A percentile compares a stretch with the other conserved stretches of the same genome.
Conservation (phyloP, 2,329 filamentous ascomycete genomes). For the Ophiostoma piceae region DNA sequence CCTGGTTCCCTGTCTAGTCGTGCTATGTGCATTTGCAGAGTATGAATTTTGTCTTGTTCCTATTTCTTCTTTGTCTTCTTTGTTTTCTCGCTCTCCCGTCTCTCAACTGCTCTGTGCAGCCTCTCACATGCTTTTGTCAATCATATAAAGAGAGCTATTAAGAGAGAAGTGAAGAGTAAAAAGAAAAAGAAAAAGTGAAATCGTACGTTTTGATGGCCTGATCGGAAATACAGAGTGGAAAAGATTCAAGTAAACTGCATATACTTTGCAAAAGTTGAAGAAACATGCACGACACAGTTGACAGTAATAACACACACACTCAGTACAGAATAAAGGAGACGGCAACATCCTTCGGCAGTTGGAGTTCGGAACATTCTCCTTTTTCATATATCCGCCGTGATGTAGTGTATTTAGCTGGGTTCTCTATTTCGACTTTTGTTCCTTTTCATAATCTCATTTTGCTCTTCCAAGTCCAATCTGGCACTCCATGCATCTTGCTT, state of each 20-base stretch:
- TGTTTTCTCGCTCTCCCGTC: not conserved
- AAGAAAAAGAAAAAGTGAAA: not conserved
- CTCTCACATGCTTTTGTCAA: not conserved
- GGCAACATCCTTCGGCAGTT: not conserved
- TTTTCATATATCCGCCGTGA: constrained; percentile 9
- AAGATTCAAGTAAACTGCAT: not conserved
- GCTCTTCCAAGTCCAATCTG: not conserved
- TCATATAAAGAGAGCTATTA: not conserved
- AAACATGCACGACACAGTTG: not conserved
- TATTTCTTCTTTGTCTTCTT: not conserved
- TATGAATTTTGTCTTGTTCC: not conserved
- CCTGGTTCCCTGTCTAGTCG: not conserved
- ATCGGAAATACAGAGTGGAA: not conserved
- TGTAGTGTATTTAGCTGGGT: not conserved
- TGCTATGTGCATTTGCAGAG: not conserved
- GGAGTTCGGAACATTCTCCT: not conserved
- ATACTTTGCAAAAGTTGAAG: not conserved
- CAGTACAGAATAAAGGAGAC: not conserved
- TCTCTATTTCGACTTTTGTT: not conserved
- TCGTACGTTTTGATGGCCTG: not conserved
- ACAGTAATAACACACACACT: not conserved
- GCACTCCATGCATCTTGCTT: not conserved
- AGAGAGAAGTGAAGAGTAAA: not conserved
- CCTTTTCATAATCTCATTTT: not conserved
- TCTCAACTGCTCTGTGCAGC: not conserved